Evolutionary conservation across 2,329 filamentous ascomycete genomes (phyloP), one percentile per base, ranked within the genome.

Genomic region (Raffaelea deltoideospora): DNA sequence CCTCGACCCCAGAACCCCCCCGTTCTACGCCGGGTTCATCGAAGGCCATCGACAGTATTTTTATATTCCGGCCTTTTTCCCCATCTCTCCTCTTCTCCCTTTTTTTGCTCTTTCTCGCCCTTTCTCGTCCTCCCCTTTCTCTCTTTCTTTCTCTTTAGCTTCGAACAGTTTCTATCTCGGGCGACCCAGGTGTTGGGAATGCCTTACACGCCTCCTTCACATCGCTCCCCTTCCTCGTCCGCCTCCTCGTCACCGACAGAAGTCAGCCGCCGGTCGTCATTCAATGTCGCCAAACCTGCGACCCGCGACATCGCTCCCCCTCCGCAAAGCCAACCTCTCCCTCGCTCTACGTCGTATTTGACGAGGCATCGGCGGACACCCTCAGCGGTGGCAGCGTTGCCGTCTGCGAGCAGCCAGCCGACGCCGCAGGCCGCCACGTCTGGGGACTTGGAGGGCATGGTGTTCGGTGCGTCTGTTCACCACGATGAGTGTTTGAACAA

Each of bases 161-260:
- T 13, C 28, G n/a, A 7, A 28, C 26, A 14, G 10, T 32, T n/a
- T n/a, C 13, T 21, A n/a, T 9, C 17, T 23, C 14, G 20, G 19
- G 19, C 18, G 4, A 39, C 49, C 43, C 47, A 46, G 50, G 46
- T 46, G 38, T 49, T 56, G 56, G 64, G 69, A 64, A 90, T 90
- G 83, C 83, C 83, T 74, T 90, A 90, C 65, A 90, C 83, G 58
- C 82, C 83, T 42, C 83, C 83, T 44, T 73, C 77, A 49, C 71
- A 72, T 53, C 63, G 67, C 53, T 77, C 74, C 42, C 72, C 74
- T 51, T 64, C 72, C 47, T 64, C 69, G 43, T 76, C 74, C 49
- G 62, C 64, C 41, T 60, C 68, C 35, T 51, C 63, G 18, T 76
- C 74, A 35, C 73, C 74, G 37, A 72, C 73, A 11, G 60, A 64